Evolutionary conservation across 345 rosid species (phyloP).

Genomic region (Sapria himalayana): DNA sequence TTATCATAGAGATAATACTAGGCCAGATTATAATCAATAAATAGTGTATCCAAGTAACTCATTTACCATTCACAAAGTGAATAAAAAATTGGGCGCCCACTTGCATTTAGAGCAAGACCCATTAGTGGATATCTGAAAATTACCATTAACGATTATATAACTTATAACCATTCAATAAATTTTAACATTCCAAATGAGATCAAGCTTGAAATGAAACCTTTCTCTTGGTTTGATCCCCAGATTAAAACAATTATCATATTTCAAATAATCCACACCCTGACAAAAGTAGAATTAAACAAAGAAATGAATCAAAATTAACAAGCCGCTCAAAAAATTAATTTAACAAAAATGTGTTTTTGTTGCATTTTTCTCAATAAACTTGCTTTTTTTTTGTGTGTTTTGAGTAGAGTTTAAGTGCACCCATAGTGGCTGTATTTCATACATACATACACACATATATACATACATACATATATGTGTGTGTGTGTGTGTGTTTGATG

Average conservation of each 20-base stretch:
- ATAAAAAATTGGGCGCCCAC: constrained; percentile 54
- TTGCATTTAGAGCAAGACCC: constrained; percentile 67
- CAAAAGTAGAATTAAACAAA: too few species aligned
- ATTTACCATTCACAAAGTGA: constrained; percentile 88
- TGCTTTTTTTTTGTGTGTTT: too few species aligned
- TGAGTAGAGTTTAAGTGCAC: too few species aligned
- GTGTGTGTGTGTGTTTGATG: too few species aligned
- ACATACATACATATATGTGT: too few species aligned
- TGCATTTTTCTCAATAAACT: too few species aligned
- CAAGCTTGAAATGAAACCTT: constrained; percentile 25
- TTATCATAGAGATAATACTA: too few species aligned
- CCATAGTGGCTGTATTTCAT: too few species aligned
- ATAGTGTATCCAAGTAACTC: not conserved
- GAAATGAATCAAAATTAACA: not conserved
- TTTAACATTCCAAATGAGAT: constrained; percentile 6
- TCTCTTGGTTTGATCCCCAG: constrained; percentile 51
- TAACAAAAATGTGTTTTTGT: too few species aligned
- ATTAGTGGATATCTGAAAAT: constrained; percentile 78
- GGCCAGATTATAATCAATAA: not conserved
- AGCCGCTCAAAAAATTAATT: not conserved
- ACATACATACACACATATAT: too few species aligned
- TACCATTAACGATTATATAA: constrained; percentile 7
- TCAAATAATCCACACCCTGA: constrained; percentile 88
- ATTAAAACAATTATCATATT: constrained; percentile 91
- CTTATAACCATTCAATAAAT: not conserved